phyloP scores from a whole-genome alignment of 768 basidiomycete genomes.

The Suillus weaverae region DNA sequence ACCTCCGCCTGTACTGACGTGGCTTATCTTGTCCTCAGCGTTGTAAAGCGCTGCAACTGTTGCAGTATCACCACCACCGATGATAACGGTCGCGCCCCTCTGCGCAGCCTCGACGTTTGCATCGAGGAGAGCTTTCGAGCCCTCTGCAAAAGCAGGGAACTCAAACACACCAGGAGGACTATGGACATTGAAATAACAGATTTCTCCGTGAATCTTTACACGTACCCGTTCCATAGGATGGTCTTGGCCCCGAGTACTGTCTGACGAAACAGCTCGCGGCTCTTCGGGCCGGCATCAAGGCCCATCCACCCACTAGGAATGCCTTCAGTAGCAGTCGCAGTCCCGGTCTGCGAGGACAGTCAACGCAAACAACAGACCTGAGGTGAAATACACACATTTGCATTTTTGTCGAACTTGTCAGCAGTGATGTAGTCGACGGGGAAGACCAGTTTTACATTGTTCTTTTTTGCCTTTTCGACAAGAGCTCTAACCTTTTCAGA shows the following conservation, averaged over 20 bases:
- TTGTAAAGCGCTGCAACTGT: constrained; percentile 87
- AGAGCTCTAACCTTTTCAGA: constrained; percentile 81
- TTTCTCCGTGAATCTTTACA: constrained; percentile 8
- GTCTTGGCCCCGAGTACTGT: constrained; percentile 90
- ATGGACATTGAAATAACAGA: constrained; percentile 13
- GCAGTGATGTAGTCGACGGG: constrained; percentile 93
- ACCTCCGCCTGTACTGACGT: constrained; percentile 95
- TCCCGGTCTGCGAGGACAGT: constrained; percentile 50
- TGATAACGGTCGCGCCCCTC: constrained; percentile 88
- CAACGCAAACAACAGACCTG: constrained; percentile 2
- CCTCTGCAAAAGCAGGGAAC: constrained; percentile 86
- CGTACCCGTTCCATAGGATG: constrained; percentile 93
- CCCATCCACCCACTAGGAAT: constrained; percentile 96
- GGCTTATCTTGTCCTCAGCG: constrained; percentile 87
- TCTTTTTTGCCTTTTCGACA: constrained; percentile 88
- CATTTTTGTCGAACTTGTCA: constrained; percentile 94
- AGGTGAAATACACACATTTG: constrained; percentile 50
- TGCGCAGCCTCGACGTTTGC: constrained; percentile 85
- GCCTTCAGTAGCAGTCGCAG: constrained; percentile 78
- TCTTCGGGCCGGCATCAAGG: constrained; percentile 88
- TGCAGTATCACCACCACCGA: constrained; percentile 96
- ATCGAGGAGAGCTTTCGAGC: constrained; percentile 81
- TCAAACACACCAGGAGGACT: constrained; percentile 99
- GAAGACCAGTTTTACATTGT: constrained; percentile 93
- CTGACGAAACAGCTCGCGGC: constrained; percentile 71